Conservation (phyloP, 345 rosid species). For the Dimocarpus longan region DNA sequence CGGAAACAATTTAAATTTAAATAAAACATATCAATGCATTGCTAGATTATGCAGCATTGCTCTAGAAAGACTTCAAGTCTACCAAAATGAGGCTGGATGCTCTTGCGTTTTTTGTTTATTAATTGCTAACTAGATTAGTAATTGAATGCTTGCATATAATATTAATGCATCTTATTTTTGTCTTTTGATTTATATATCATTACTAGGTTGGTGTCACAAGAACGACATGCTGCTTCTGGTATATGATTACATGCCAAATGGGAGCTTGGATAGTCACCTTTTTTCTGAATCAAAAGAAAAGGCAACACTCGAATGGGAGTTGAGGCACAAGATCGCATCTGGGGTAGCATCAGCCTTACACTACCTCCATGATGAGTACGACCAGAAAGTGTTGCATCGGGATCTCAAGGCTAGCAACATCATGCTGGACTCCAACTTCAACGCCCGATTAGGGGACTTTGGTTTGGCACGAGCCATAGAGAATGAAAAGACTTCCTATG, state of each 20-base stretch:
- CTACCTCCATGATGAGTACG: constrained; percentile 63
- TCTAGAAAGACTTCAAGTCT: neutral
- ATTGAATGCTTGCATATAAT: neutral
- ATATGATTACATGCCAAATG: constrained; percentile 67
- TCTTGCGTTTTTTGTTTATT: neutral
- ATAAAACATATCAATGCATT: neutral
- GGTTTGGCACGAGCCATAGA: constrained; percentile 60
- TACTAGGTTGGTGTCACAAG: constrained; percentile 59
- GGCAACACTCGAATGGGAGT: constrained; percentile 37
- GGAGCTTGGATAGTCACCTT: constrained; percentile 55
- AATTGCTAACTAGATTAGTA: neutral
- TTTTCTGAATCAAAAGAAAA: constrained; percentile 33
- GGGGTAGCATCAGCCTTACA: constrained; percentile 61
- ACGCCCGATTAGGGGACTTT: constrained; percentile 64
- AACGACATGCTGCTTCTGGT: constrained; percentile 52
- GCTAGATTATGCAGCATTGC: neutral
- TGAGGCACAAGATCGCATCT: constrained; percentile 45
- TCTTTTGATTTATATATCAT: neutral
- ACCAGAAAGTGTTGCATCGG: constrained; percentile 60
- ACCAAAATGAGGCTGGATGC: too few species aligned
- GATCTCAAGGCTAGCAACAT: constrained; percentile 75
- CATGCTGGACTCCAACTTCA: constrained; percentile 54
- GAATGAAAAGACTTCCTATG: constrained; percentile 53
- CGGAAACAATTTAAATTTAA: too few species aligned
- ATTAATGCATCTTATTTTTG: neutral